Percentiles rank a stretch among this genome's conserved stretches.
phyloP scores from a whole-genome alignment of 768 basidiomycete genomes.

The Rhizopogon roseolus region DNA sequence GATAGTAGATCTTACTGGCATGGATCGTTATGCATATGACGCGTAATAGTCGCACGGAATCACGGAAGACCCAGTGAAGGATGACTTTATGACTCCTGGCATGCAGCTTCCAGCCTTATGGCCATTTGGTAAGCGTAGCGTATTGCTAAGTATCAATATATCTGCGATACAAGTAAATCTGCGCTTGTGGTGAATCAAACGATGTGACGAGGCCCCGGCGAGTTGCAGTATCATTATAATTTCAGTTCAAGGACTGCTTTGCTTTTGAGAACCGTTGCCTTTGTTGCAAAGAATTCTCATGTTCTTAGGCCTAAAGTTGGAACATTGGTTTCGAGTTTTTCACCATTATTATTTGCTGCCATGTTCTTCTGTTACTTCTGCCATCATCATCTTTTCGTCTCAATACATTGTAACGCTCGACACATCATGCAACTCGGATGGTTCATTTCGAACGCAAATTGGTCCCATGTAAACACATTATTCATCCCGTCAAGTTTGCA shows the following conservation, averaged over 20 bases:
- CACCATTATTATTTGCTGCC: neutral
- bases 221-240: neutral
- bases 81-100: neutral
- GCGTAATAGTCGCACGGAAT: neutral
- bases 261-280: neutral
- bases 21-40: neutral
- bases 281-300: conserved; percentile 1
- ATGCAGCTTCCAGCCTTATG: neutral
- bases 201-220: too few species aligned
- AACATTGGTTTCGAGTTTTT: neutral
- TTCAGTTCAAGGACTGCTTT: neutral
- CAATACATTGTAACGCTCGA: neutral
- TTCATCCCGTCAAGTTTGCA: neutral
- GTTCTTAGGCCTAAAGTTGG: neutral
- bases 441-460: neutral
- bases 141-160: too few species aligned
- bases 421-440: neutral
- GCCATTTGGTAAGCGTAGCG: too few species aligned
- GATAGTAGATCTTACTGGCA: neutral
- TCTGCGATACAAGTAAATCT: too few species aligned
- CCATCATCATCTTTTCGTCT: conserved; percentile 1
- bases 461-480: too few species aligned
- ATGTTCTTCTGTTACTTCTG: neutral
- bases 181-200: too few species aligned
- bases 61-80: too few species aligned